Base-by-base conservation (phyloP, 371 early-diverging fungal species). In the Rhizopus arrhizus region DNA sequence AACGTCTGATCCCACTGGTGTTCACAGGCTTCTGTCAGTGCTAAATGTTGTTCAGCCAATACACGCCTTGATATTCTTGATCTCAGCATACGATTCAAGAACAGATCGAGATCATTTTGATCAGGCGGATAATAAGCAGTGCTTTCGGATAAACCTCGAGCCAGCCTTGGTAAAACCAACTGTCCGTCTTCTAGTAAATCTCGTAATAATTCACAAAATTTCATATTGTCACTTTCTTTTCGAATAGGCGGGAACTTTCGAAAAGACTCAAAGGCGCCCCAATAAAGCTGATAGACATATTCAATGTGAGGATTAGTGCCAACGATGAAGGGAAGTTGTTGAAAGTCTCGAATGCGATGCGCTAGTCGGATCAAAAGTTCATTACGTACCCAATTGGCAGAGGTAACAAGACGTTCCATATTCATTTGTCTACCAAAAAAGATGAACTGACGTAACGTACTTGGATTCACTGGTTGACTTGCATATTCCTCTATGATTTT, bases 361-460 rank as follows among this genome's bases (percentile, higher is more conserved):
- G 98, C 93, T 29, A 98, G 81, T 15, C 97, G 89, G 9, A 96
- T 87, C 1, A 95, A 88, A 3, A 98, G 82, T 73, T 98, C 97
- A 22, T 86, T 80, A 15, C 94, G 86, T 33, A 95, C 90, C 83
- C 94, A 95, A 69, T 95, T 92, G 32, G 93, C 95, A 8, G 89
- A 86, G 50, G 86, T 84, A 12, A 97, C 58, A 5, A 98, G 83
- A 64, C 92, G 91, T 12, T 90, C 91, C 15, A 78, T 75, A 32
- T 86, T 93, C 73, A 97, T 80, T 66, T 92, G 89, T 50, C 95
- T 82, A n/a, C 97, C 97, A 78, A 94, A 95, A 62, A 93, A 87
- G 32, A 94, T 91, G 52, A 96, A 87, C 72, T 98, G 97, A 32
- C 96, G 88, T 52, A 98, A 73, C 3, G 96, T 95, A 35, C 95